Evolutionary conservation across 2,329 filamentous ascomycete genomes (phyloP).

Genomic region (Neonectria neomacrospora): DNA sequence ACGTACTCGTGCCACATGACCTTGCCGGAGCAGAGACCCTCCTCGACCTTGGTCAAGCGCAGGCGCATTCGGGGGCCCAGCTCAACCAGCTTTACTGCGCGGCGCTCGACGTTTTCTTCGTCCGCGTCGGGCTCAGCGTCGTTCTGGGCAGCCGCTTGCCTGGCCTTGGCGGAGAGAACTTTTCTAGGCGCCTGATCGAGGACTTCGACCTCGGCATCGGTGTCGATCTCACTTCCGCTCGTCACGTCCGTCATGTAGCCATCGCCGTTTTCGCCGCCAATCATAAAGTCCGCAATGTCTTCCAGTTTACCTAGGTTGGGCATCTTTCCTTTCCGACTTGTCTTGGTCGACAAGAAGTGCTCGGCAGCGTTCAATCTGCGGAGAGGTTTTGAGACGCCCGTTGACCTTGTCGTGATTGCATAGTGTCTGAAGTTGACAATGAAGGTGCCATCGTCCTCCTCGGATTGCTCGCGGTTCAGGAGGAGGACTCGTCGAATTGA

Average conservation of each 20-base stretch:
- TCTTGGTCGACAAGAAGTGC: slow-evolving; percentile 72
- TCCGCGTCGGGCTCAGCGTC: slow-evolving; percentile 59
- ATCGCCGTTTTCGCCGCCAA: slow-evolving; percentile 79
- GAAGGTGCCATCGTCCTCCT: slow-evolving; percentile 74
- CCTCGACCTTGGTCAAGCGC: slow-evolving; percentile 93
- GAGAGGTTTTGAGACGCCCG: slow-evolving; percentile 85
- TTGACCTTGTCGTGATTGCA: slow-evolving; percentile 89
- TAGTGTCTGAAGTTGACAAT: slow-evolving; percentile 92
- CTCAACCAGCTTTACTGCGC: slow-evolving; percentile 91
- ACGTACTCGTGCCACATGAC: slow-evolving; percentile 99
- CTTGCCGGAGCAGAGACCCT: slow-evolving; percentile 88
- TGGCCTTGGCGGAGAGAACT: slow-evolving; percentile 66
- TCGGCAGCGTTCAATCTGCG: slow-evolving; percentile 87
- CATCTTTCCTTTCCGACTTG: slow-evolving; percentile 73
- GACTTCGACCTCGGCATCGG: slow-evolving; percentile 95
- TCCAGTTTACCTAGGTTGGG: slow-evolving; percentile 92
- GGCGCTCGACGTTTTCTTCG: slow-evolving; percentile 76
- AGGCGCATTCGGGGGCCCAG: slow-evolving; percentile 90
- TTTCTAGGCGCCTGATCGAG: slow-evolving; percentile 71
- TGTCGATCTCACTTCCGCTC: slow-evolving; percentile 92
- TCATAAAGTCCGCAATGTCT: slow-evolving; percentile 94
- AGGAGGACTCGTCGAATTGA: slow-evolving; percentile 94
- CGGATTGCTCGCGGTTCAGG: slow-evolving; percentile 79
- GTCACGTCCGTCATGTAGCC: slow-evolving; percentile 87
- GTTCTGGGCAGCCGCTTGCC: slow-evolving; percentile 53